phyloP scores from a whole-genome alignment of 2,329 filamentous ascomycete species.

The Emydomyces testavorans region DNA sequence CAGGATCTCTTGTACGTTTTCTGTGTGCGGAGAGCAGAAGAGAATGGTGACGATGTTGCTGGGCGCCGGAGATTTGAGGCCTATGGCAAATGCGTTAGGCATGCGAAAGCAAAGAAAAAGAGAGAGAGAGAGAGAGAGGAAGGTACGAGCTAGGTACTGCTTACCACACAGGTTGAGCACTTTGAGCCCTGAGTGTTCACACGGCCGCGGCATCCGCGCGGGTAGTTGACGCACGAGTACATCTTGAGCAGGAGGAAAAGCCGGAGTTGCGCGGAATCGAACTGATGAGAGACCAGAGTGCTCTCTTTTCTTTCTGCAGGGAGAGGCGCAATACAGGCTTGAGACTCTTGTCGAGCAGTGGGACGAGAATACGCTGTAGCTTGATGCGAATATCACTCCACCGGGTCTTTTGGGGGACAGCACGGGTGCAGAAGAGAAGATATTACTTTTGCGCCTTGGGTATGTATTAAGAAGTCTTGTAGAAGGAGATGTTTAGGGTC shows the following conservation, averaged over 20 bases:
- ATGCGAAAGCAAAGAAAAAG: too few species aligned
- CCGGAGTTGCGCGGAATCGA: neutral
- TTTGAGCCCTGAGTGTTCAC: slow-evolving; percentile 34
- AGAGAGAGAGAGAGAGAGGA: too few species aligned
- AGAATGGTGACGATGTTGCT: slow-evolving; percentile 30
- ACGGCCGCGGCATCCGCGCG: slow-evolving; percentile 38
- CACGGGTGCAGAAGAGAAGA: neutral
- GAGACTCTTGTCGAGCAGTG: too few species aligned
- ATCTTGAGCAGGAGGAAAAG: slow-evolving; percentile 21
- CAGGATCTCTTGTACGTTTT: slow-evolving; percentile 15
- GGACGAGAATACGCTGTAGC: neutral
- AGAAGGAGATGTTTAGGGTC: too few species aligned
- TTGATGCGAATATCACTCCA: neutral
- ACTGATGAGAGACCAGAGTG: too few species aligned
- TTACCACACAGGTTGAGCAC: slow-evolving; percentile 37
- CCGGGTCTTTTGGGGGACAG: too few species aligned
- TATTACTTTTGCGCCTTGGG: too few species aligned
- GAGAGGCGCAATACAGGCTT: too few species aligned
- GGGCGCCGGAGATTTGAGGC: slow-evolving; percentile 31
- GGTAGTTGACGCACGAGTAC: slow-evolving; percentile 40
- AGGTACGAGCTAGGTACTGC: slow-evolving; percentile 16
- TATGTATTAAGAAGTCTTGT: too few species aligned
- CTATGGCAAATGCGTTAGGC: slow-evolving; percentile 15
- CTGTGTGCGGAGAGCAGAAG: slow-evolving; percentile 18
- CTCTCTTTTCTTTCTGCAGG: too few species aligned